Evolutionary conservation across 164 flowering plant genomes (phyloP).

Genomic region (Hamamelis virginiana): DNA sequence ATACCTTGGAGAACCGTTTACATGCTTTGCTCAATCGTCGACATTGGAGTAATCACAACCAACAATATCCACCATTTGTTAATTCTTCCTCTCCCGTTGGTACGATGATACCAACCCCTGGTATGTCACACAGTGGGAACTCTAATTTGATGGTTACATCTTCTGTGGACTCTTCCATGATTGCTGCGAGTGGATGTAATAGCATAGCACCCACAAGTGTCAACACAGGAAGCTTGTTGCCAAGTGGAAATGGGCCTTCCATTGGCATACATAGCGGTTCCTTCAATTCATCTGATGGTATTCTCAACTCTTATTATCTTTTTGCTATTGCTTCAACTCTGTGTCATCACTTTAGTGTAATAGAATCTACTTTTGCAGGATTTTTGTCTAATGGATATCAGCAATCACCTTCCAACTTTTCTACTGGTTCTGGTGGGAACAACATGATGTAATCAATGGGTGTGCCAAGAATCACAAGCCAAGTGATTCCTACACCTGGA

Average conservation of each 20-base stretch:
- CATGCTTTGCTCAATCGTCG: conserved; percentile 37
- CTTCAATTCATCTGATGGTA: conserved; percentile 63
- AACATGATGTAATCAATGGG: conserved; percentile 51
- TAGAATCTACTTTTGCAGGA: conserved; percentile 46
- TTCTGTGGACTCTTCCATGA: conserved; percentile 50
- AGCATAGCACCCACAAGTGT: conserved; percentile 37
- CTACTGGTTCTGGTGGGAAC: conserved; percentile 53
- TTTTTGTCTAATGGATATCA: conserved; percentile 73
- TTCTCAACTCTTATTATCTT: conserved; percentile 4
- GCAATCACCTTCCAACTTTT: conserved; percentile 49
- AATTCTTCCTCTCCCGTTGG: conserved; percentile 67
- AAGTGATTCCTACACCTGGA: conserved; percentile 99
- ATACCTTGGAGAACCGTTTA: conserved; percentile 72
- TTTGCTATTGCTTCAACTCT: background rate
- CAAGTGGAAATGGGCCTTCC: conserved; percentile 40
- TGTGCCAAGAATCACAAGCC: conserved; percentile 57
- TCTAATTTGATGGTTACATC: conserved; percentile 51
- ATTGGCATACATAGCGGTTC: conserved; percentile 49
- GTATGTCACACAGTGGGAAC: conserved; percentile 64
- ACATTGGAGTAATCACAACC: conserved; percentile 35
- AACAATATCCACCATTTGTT: conserved; percentile 42
- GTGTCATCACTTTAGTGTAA: background rate
- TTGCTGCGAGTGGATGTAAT: conserved; percentile 33
- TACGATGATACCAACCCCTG: conserved; percentile 98
- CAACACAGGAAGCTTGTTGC: conserved; percentile 53